Evolutionary conservation across 768 basidiomycete genomes (phyloP).

Genomic region (Lactarius sanguifluus): DNA sequence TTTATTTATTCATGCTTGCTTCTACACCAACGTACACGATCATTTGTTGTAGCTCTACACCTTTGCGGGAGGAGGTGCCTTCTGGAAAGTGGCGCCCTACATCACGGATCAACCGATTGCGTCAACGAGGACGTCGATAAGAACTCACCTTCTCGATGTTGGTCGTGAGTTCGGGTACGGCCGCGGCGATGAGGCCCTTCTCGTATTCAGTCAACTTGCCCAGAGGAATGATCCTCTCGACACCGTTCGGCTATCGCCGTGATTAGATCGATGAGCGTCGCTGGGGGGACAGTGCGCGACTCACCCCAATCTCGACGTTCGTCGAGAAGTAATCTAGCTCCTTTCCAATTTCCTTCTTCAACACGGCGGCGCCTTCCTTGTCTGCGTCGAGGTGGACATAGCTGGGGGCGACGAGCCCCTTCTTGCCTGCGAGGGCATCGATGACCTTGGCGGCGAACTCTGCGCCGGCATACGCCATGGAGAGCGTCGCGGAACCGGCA

Average conservation of each 20-base stretch:
- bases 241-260: conserved; percentile 64
- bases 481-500: conserved; percentile 92
- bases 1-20: conserved; percentile 1
- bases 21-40: conserved; percentile 1
- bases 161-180: conserved; percentile 70
- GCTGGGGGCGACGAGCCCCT: conserved; percentile 79
- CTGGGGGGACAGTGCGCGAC: neutral
- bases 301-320: conserved; percentile 84
- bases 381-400: conserved; percentile 82
- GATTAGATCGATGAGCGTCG: conserved; percentile 8
- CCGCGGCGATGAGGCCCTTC: conserved; percentile 71
- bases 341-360: conserved; percentile 74
- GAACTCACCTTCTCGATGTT: conserved; percentile 69
- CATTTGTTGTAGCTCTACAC: conserved; percentile 6
- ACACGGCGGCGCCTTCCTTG: conserved; percentile 62
- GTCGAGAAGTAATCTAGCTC: conserved; percentile 87
- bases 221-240: conserved; percentile 77
- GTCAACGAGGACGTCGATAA: neutral
- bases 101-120: neutral
- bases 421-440: conserved; percentile 83
- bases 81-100: conserved; percentile 26
- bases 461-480: conserved; percentile 94
- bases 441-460: conserved; percentile 85
- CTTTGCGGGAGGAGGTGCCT: conserved; percentile 22
- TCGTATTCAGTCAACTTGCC: conserved; percentile 75